Conservation (phyloP, 805 yeast species). For the Monosporozyma solicola region DNA sequence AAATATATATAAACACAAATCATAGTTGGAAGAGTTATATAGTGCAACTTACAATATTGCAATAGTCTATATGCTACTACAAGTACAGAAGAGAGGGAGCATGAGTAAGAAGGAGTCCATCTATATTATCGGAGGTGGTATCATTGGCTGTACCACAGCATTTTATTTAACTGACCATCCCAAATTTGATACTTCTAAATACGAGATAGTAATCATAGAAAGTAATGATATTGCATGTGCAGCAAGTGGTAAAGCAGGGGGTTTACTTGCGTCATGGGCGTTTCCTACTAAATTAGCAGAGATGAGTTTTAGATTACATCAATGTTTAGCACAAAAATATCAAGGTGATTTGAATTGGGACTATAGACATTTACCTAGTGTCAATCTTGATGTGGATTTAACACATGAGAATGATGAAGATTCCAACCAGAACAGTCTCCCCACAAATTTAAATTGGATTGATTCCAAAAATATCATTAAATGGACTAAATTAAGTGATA, state of each 20-base stretch:
- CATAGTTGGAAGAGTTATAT: no score
- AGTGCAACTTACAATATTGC: no score
- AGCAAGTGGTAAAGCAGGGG: constrained; percentile 97
- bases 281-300: constrained; percentile 94
- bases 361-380: constrained; percentile 78
- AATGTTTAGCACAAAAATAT: constrained; percentile 66
- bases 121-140: constrained; percentile 88
- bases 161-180: constrained; percentile 82
- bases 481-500: constrained; percentile 76
- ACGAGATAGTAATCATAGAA: constrained; percentile 80
- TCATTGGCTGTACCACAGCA: constrained; percentile 92
- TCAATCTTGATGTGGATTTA: constrained; percentile 79
- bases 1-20: no score
- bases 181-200: constrained; percentile 56
- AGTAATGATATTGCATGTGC: constrained; percentile 93
- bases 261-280: constrained; percentile 90
- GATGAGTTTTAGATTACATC: constrained; percentile 75
- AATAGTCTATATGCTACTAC: no score
- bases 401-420: constrained; percentile 4
- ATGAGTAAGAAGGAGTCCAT: constrained; percentile 60
- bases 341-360: constrained; percentile 91
- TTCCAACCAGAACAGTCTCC: constrained; percentile 29
- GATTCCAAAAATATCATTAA: constrained; percentile 50
- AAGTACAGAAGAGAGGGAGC: neutral
- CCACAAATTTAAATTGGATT: constrained; percentile 72